Conservation (phyloP, 139 green algal species). For the Closterium sp. region DNA sequence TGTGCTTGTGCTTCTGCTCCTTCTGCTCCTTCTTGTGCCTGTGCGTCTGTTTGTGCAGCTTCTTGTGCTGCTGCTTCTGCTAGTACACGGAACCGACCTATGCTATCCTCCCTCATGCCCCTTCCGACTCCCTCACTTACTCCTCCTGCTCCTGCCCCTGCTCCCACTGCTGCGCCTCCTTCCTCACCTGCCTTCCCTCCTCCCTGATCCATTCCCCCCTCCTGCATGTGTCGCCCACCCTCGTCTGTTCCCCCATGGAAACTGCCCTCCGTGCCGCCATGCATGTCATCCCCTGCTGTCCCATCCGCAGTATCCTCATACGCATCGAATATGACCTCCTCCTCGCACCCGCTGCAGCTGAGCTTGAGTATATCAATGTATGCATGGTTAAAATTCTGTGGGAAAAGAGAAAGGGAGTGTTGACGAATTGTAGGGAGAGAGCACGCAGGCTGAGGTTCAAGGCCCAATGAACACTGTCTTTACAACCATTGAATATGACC, state of each 20-base stretch:
- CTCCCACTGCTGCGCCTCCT: no score
- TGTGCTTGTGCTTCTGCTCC: not conserved
- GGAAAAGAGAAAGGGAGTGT: not conserved
- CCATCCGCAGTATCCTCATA: not conserved
- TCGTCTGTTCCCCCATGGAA: no score
- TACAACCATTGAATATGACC: not conserved
- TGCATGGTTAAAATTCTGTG: not conserved
- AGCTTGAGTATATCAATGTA: not conserved
- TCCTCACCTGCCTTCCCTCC: no score
- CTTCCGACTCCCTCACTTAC: not conserved
- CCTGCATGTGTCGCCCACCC: no score
- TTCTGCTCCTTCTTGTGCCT: not conserved
- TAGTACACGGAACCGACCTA: not conserved
- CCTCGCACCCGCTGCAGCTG: not conserved
- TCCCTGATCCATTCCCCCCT: no score
- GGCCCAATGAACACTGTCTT: no score
- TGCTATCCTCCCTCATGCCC: not conserved
- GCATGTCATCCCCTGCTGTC: no score
- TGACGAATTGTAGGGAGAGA: not conserved
- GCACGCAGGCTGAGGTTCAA: no score
- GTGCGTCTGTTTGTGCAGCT: not conserved
- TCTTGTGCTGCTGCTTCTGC: not conserved
- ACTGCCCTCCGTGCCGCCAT: no score
- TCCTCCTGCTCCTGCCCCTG: no score
- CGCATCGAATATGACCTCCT: not conserved